Evolutionary conservation across 2,329 filamentous ascomycete genomes (phyloP), one percentile per base, ranked within the genome.

Genomic region (Penicillium brasilianum): DNA sequence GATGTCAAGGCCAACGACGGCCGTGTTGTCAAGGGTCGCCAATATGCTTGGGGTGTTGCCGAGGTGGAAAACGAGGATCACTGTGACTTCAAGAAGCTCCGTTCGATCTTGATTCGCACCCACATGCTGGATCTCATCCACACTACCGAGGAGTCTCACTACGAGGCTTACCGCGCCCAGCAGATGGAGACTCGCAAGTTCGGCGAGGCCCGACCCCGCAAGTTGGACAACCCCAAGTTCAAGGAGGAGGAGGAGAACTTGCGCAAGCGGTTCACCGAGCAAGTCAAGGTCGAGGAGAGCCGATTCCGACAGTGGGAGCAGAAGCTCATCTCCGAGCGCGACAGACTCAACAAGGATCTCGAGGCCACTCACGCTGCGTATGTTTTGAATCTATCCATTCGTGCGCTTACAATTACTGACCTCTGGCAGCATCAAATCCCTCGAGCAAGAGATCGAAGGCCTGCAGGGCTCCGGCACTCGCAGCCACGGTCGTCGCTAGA

Each of bases 131-230:
- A 99, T 78, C 90, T 99, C 68, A 99, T 99, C 78, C 95, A 99
- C 85, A 99, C 96, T 67, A 99, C 95, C 71, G 95, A 99, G 83
- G 95, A 99, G 85, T 89, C 93, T 74, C 95, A 99, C 86, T 99
- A 99, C 84, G 95, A 99, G 82, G 94, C 92, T 63, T 99, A 99
- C 86, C 94, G 95, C 73, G 95, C 95, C 58, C 92, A 96, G 81
- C 96, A 99, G 83, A 99, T 99, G 95, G 95, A 99, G 86, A 99
- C 95, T 54, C 89, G 95, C 83, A 99, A 99, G 83, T 98, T 99
- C 72, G 95, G 95, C 81, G 96, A 99, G 84, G 94, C 93, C 62
- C 89, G 94, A 70, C 95, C 95, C 71, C 87, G 94, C 81, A 99
- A 99, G 88, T 86, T 99, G 73, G 95, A 99, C 84, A 99, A 99